Evolutionary conservation across 371 early-diverging fungal genomes (phyloP).

Genomic region (Funneliformis caledonium): DNA sequence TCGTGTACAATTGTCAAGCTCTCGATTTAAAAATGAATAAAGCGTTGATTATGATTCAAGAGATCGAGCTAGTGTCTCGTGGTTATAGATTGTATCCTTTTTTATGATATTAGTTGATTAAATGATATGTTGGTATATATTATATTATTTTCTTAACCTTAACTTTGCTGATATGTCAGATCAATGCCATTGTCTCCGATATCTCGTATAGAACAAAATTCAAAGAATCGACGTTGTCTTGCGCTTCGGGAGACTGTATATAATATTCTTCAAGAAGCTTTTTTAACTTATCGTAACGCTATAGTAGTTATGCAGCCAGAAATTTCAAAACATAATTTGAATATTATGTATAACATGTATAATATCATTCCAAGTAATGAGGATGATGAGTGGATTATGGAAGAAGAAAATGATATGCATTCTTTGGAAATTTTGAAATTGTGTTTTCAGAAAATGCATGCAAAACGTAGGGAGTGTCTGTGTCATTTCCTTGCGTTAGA

Average conservation of each 20-base stretch:
- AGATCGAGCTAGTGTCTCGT: slow-evolving; percentile 73
- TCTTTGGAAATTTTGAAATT: slow-evolving; percentile 47
- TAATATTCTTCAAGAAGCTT: slow-evolving; percentile 32
- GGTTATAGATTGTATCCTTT: slow-evolving; percentile 61
- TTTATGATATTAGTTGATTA: background rate
- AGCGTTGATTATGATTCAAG: slow-evolving; percentile 68
- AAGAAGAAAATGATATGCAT: slow-evolving; percentile 43
- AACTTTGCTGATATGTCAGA: background rate
- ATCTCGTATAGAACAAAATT: slow-evolving; percentile 68
- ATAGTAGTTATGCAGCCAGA: slow-evolving; percentile 27
- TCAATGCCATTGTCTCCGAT: slow-evolving; percentile 68
- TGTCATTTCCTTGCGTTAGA: slow-evolving; percentile 51
- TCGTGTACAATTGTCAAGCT: slow-evolving; percentile 58
- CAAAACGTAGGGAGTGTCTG: slow-evolving; percentile 48
- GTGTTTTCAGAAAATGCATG: slow-evolving; percentile 51
- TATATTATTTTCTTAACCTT: background rate
- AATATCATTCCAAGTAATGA: slow-evolving; percentile 45
- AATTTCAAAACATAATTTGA: slow-evolving; percentile 24
- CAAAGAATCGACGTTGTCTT: slow-evolving; percentile 59
- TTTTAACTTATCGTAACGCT: slow-evolving; percentile 30
- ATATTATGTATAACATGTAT: slow-evolving; percentile 39
- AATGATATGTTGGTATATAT: background rate
- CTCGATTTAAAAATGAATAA: slow-evolving; percentile 66
- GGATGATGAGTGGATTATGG: slow-evolving; percentile 43
- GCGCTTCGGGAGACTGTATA: slow-evolving; percentile 48